A percentile compares a stretch with the other conserved stretches of the same genome.
phyloP scores from a whole-genome alignment of 257 asterid genomes.

The Solanum pinnatisectum region DNA sequence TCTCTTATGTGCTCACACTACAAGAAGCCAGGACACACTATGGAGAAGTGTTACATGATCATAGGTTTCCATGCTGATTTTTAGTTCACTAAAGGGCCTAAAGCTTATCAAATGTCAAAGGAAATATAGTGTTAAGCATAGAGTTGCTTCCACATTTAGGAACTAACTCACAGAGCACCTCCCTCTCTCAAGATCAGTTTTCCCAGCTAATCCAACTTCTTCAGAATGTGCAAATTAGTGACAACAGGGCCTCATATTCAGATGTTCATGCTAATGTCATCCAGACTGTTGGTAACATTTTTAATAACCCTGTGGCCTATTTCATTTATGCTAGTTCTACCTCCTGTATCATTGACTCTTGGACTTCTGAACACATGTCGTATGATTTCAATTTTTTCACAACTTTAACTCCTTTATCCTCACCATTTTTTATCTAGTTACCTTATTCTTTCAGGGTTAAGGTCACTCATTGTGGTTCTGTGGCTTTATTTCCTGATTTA shows the following conservation, averaged over 20 bases:
- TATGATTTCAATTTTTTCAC: background rate
- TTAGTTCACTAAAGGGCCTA: background rate
- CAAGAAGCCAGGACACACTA: background rate
- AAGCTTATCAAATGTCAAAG: rapidly evolving
- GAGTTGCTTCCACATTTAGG: too few relatives aligned
- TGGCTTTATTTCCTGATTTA: background rate
- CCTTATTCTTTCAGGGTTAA: background rate
- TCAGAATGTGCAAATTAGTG: background rate
- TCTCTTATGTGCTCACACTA: too few relatives aligned
- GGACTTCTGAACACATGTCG: background rate
- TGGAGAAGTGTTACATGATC: background rate
- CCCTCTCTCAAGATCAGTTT: background rate
- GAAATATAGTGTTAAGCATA: too few relatives aligned
- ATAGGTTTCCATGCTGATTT: background rate
- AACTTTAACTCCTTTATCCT: background rate
- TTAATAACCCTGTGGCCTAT: background rate
- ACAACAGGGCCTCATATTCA: background rate
- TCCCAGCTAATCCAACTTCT: background rate
- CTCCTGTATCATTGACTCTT: background rate
- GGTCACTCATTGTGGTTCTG: background rate
- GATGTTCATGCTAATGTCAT: background rate
- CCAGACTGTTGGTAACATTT: background rate
- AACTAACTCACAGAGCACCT: background rate
- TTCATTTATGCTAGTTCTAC: background rate
- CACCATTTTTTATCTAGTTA: background rate